Evolutionary conservation across 805 yeast genomes (phyloP), one percentile per base, ranked within the genome.

Genomic region (Komagataella phaffii): DNA sequence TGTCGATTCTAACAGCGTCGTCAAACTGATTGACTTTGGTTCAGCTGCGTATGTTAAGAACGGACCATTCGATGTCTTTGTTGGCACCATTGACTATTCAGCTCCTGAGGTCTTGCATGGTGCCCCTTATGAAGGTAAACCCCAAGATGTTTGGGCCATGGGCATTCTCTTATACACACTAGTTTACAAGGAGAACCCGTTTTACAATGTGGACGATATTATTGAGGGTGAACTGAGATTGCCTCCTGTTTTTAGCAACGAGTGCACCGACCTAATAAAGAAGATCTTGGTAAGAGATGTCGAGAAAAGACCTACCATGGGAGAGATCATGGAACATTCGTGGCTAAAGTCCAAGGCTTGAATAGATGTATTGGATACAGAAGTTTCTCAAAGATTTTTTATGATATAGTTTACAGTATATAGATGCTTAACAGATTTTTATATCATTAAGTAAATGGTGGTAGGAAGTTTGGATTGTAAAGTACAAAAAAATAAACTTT

Each of bases 41-140:
- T 98, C 93, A 19, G 99, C 99, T 0, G 97, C 97, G 0, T 88
- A 88, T 64, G 79, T 82, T 18, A 79, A 77, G 57, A 88, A 84
- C 68, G 98, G 97, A 0, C 98, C 98, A 4, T 93, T 91, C 67
- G 96, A 91, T 58, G 96, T 93, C 4, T 91, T 93, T 67, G 98
- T 93, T 1, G 99, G 99, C 2, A 93, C 99, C 0, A 82, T 93
- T 47, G 97, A 93, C 65, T 93, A 91, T 65, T 98, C 98, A 1
- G 95, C 98, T 0, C 99, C 99, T 0, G 99, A 93, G 65, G 96
- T 93, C 0, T 71, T 93, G 43, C 76, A 82, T 50, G 99, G 98
- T 2, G 82, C 81, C 54, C 84, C 90, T 19, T 93, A 91, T 61
- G 88, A 81, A 50, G 99, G 99, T 19, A 84, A 80, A 63, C 91